Evolutionary conservation across 2,329 filamentous ascomycete species (phyloP).

Genomic region (Neonectria neomacrospora): DNA sequence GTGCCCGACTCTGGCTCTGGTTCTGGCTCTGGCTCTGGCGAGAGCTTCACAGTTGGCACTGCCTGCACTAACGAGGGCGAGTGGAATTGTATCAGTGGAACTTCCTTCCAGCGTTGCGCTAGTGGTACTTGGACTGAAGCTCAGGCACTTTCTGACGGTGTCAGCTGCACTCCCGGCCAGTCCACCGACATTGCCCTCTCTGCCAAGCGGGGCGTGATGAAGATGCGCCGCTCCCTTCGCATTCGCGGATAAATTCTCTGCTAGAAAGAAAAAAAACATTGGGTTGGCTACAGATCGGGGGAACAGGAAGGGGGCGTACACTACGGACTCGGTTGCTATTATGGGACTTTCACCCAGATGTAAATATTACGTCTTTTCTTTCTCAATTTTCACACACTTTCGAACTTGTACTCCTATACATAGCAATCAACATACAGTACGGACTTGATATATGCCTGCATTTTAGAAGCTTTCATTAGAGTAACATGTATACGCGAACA

Average conservation of each 20-base stretch:
- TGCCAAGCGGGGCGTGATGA: conserved; percentile 28
- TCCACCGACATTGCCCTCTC: conserved; percentile 52
- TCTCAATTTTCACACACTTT: background rate
- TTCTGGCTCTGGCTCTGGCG: conserved; percentile 38
- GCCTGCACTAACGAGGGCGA: conserved; percentile 60
- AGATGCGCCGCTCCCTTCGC: conserved; percentile 46
- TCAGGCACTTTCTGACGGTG: conserved; percentile 58
- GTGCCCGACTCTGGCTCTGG: conserved; percentile 28
- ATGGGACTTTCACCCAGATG: conserved; percentile 8
- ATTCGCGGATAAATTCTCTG: conserved; percentile 7
- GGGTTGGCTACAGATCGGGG: background rate
- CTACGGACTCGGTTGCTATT: background rate
- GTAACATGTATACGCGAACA: too few relatives aligned
- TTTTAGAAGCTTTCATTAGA: too few relatives aligned
- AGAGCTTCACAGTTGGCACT: conserved; percentile 53
- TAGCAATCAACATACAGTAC: background rate
- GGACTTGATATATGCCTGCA: too few relatives aligned
- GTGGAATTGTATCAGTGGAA: conserved; percentile 65
- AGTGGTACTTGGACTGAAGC: conserved; percentile 61
- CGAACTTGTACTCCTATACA: conserved; percentile 5
- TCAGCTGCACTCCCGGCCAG: conserved; percentile 56
- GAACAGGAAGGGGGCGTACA: background rate
- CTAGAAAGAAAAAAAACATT: background rate
- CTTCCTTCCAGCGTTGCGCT: conserved; percentile 65
- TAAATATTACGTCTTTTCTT: conserved; percentile 8